Evolutionary conservation across 192 early-diverging fungal genomes (phyloP).

Genomic region (Kickxella alabastrina): DNA sequence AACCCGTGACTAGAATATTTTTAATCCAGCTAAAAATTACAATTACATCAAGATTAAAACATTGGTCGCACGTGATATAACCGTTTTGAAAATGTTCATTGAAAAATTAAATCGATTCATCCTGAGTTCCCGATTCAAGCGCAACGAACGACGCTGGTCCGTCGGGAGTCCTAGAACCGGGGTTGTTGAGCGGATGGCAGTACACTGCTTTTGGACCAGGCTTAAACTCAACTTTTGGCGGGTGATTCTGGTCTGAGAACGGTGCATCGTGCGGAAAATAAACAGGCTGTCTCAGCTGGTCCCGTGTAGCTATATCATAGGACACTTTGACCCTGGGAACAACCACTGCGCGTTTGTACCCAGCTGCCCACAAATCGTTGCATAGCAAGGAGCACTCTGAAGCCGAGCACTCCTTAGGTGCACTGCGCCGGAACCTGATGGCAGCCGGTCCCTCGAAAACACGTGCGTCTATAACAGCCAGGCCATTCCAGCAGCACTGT

Average conservation of each 20-base stretch:
- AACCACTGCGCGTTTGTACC: conserved; percentile 30
- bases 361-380: conserved; percentile 45
- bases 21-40: not conserved
- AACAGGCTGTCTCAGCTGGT: conserved; percentile 20
- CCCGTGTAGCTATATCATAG: conserved; percentile 39
- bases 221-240: conserved; percentile 13
- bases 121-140: no score
- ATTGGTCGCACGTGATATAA: not conserved
- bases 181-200: conserved; percentile 38
- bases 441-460: conserved; percentile 19
- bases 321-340: conserved; percentile 50
- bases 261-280: conserved; percentile 24
- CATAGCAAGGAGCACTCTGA: conserved; percentile 53
- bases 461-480: conserved; percentile 33
- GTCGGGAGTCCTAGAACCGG: conserved; percentile 16
- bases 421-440: conserved; percentile 24
- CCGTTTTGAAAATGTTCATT: not conserved
- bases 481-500: conserved; percentile 55
- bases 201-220: conserved; percentile 34
- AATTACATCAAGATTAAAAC: not conserved
- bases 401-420: conserved; percentile 42
- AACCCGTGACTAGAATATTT: no score
- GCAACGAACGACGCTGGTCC: conserved; percentile 25
- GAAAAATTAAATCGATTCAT: no score
- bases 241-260: conserved; percentile 4